Evolutionary conservation across 2,329 filamentous ascomycete species (phyloP).

Genomic region (Alternaria triticimaculans): DNA sequence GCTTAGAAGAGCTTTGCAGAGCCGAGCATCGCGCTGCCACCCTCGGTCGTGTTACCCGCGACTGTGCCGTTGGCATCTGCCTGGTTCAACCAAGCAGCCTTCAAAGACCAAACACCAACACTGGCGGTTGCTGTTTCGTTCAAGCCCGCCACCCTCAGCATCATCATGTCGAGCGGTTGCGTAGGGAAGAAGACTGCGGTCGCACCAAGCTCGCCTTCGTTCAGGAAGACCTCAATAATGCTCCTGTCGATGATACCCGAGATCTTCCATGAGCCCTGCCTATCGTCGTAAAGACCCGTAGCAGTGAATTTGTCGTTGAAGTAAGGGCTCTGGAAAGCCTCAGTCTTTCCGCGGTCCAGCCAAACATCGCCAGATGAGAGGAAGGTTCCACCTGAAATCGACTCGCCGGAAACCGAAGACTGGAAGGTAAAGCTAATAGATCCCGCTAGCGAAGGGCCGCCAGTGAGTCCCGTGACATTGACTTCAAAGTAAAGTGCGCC

Average conservation of each 20-base stretch:
- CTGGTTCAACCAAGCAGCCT: conserved; percentile 47
- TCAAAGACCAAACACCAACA: conserved; percentile 50
- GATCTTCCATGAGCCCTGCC: conserved; percentile 48
- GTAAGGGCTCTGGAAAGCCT: conserved; percentile 61
- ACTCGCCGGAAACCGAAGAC: conserved; percentile 58
- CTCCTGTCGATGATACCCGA: conserved; percentile 61
- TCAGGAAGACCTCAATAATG: conserved; percentile 63
- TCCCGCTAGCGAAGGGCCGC: conserved; percentile 38
- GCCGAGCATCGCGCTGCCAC: background rate
- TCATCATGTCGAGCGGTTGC: conserved; percentile 49
- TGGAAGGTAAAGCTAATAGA: conserved; percentile 62
- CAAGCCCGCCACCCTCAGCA: conserved; percentile 38
- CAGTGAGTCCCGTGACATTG: conserved; percentile 57
- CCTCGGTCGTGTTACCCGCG: conserved; percentile 42
- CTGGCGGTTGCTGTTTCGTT: conserved; percentile 47
- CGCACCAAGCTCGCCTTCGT: conserved; percentile 58
- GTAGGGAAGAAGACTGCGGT: conserved; percentile 61
- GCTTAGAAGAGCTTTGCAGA: conserved; percentile 6
- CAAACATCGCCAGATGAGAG: conserved; percentile 57
- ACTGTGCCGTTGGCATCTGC: conserved; percentile 40
- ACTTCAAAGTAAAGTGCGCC: conserved; percentile 63
- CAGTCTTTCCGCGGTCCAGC: conserved; percentile 58
- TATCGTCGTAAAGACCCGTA: conserved; percentile 31
- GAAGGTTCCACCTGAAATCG: conserved; percentile 58
- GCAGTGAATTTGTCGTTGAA: conserved; percentile 63